phyloP scores from a whole-genome alignment of 2,329 filamentous ascomycete species.

The Aspergillus ibericus region DNA sequence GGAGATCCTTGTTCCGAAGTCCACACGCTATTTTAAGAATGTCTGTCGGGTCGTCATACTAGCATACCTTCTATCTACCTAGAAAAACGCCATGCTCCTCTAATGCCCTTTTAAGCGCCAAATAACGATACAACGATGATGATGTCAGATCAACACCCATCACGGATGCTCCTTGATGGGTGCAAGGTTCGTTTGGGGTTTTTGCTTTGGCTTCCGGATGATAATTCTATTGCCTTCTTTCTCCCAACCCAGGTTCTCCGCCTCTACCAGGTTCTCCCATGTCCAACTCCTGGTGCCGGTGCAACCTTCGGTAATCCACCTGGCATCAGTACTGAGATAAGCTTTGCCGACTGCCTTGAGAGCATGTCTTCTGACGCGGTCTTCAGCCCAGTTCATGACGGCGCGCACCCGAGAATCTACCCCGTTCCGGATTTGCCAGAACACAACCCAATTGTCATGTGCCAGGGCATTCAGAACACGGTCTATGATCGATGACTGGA shows the following conservation, averaged over 20 bases:
- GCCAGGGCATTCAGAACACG: conserved; percentile 68
- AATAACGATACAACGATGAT: conserved; percentile 2
- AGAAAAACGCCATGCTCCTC: conserved; percentile 16
- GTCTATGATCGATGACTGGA: conserved; percentile 69
- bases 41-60: background rate
- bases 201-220: conserved; percentile 61
- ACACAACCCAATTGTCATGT: conserved; percentile 79
- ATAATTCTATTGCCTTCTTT: conserved; percentile 70
- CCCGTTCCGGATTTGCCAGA: conserved; percentile 67
- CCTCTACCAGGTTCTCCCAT: conserved; percentile 70
- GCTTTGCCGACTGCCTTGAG: conserved; percentile 83
- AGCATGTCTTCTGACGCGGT: conserved; percentile 70
- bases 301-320: conserved; percentile 61
- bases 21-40: conserved; percentile 9
- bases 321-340: conserved; percentile 76
- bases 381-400: conserved; percentile 79
- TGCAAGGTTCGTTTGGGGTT: conserved; percentile 21
- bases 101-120: conserved; percentile 22
- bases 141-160: background rate
- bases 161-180: conserved; percentile 17
- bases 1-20: background rate
- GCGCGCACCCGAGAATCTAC: conserved; percentile 80
- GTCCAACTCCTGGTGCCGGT: conserved; percentile 46
- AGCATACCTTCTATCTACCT: background rate
- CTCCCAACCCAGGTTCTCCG: conserved; percentile 82